phyloP scores from a whole-genome alignment of 345 rosid genomes.

The Brassica carinata region DNA sequence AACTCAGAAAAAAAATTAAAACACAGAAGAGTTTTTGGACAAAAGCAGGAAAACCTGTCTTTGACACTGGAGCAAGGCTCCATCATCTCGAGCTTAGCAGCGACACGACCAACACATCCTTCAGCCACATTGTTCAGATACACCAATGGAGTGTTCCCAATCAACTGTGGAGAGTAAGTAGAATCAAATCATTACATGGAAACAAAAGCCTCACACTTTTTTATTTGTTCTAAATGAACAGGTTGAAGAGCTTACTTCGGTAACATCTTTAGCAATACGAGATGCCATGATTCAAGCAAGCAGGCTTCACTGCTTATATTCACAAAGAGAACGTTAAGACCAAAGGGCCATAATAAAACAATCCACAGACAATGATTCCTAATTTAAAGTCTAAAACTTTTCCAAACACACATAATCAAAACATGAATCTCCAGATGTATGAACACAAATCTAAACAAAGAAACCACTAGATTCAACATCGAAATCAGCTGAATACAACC shows the following conservation, averaged over 20 bases:
- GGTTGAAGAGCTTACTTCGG: constrained; percentile 54
- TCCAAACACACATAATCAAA: constrained; percentile 12
- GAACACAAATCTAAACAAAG: not conserved
- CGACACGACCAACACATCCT: constrained; percentile 75
- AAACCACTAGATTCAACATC: constrained; percentile 1
- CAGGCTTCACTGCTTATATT: constrained; percentile 38
- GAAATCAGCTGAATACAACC: not conserved
- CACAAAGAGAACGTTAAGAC: constrained; percentile 5
- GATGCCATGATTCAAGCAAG: constrained; percentile 48
- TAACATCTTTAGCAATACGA: constrained; percentile 78
- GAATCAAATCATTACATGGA: constrained; percentile 19
- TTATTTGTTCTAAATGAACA: not conserved
- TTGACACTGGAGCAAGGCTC: constrained; percentile 84
- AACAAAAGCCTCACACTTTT: not conserved
- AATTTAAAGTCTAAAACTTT: constrained; percentile 5
- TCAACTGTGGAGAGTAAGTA: constrained; percentile 46
- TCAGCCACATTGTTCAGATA: constrained; percentile 71
- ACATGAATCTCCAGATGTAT: not conserved
- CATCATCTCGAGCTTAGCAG: constrained; percentile 84
- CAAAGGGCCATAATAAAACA: not conserved
- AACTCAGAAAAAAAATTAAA: not conserved
- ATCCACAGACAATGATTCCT: not conserved
- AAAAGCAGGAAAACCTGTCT: constrained; percentile 54
- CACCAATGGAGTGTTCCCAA: constrained; percentile 86
- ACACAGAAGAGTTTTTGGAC: not conserved